Evolutionary conservation across 2,329 filamentous ascomycete species (phyloP).

Genomic region (Talaromyces sp.): DNA sequence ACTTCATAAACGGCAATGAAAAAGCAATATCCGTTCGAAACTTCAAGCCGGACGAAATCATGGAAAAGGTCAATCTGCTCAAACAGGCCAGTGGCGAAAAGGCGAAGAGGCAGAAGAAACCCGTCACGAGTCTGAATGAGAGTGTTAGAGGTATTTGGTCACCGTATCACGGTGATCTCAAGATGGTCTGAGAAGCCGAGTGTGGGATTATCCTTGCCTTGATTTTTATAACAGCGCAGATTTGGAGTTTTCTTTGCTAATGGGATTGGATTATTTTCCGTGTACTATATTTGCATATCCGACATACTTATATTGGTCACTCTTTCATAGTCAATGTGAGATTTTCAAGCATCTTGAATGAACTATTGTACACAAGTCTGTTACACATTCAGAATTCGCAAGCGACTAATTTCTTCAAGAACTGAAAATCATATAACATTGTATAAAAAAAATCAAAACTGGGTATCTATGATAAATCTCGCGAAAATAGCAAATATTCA

Average conservation of each 20-base stretch:
- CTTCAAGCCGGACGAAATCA: slow-evolving; percentile 72
- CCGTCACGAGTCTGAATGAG: slow-evolving; percentile 60
- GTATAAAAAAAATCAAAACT: not conserved
- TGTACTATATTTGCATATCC: slow-evolving; percentile 9
- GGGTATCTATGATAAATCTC: slow-evolving; percentile 14
- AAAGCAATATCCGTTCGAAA: slow-evolving; percentile 89
- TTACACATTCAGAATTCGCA: not conserved
- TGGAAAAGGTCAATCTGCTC: slow-evolving; percentile 65
- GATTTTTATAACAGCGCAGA: slow-evolving; percentile 20
- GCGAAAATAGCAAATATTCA: slow-evolving; percentile 3
- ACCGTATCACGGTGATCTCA: slow-evolving; percentile 58
- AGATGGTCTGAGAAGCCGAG: slow-evolving; percentile 33
- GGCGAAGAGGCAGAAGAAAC: slow-evolving; percentile 54
- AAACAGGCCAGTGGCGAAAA: slow-evolving; percentile 48
- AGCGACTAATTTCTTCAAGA: not conserved
- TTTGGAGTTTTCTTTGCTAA: slow-evolving; percentile 14
- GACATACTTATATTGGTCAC: not conserved
- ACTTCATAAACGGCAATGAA: slow-evolving; percentile 86
- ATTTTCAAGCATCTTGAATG: not conserved
- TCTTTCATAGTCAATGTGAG: not conserved
- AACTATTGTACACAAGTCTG: not conserved
- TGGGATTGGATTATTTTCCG: slow-evolving; percentile 1
- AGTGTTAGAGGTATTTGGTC: slow-evolving; percentile 64
- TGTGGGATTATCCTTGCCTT: slow-evolving; percentile 16
- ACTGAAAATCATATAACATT: not conserved